Base-by-base conservation (phyloP, 495 filamentous ascomycete genomes). In the Penicillium bialowiezense region DNA sequence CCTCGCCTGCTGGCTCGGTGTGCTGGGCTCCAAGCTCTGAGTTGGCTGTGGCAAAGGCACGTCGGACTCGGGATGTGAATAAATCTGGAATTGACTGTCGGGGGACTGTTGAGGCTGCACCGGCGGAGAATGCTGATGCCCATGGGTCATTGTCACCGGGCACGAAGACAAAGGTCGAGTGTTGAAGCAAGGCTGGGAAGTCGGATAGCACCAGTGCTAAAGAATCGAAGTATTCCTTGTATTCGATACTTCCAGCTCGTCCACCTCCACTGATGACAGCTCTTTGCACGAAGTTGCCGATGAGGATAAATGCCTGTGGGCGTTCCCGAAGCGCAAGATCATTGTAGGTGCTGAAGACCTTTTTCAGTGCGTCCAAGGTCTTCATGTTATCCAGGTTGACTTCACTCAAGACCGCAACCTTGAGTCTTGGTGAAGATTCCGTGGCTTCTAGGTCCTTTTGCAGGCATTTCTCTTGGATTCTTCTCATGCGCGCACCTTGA, bases 131-230 rank as follows among this genome's bases (percentile, higher is more conserved):
- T 3, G 89, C 79, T 0, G 90, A 92, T 19, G 82, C 72, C 93
- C 93, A 98, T 9, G 91, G 90, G 62, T 98, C 93, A 64, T 95
- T 95, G 62, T 97, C 92, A 33, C 92, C 92, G 2, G 93, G 93
- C 0, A 98, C 87, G 56, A 97, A 96, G 10, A 96, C 69, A 55
- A 96, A 95, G 0, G 88, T 91, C 2, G 88, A 83, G 15, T 77
- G 72, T 28, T 85, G 83, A n/a, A 96, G 76, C 6, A 97, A 72
- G 0, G 77, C 75, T n/a, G 88, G 90, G 65, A 89, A 96, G 34
- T 97, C 90, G 7, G 87, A 75, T n/a, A 98, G 71, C 1, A 87
- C 78, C 13, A 85, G 80, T 2, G 93, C 91, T 14, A 98, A 79
- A 5, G 81, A 78, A 69, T 97, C 88, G 59, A 96, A 97, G 61